A percentile compares a stretch with the other conserved stretches of the same genome.
These are phyloP conservation scores for Penicillium nordicum DNA, from an alignment of 2,329 filamentous ascomycete genomes.

Conservation along the genomic window DNA sequence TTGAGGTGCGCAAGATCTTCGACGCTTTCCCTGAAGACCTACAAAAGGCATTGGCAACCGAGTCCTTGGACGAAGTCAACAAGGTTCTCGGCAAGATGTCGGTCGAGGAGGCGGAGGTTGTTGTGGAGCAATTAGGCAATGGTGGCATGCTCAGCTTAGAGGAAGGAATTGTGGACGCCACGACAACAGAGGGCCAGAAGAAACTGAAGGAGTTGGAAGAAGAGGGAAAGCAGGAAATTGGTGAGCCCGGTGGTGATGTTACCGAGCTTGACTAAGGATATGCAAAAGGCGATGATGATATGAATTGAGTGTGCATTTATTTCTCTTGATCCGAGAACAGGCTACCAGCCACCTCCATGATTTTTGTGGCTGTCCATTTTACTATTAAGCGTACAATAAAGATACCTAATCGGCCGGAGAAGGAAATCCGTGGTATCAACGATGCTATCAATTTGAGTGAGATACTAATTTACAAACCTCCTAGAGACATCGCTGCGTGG, in stretches of 20 bases:
- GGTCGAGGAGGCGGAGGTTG: slow-evolving; percentile 79
- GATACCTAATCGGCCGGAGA: not conserved
- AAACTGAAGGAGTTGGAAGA: slow-evolving; percentile 72
- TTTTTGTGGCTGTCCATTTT: not conserved
- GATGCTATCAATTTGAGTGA: slow-evolving; percentile 23
- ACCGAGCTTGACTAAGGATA: slow-evolving; percentile 33
- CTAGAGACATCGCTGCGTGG: slow-evolving; percentile 22
- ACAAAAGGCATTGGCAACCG: slow-evolving; percentile 77
- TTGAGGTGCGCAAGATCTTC: slow-evolving; percentile 70
- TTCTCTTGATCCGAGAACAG: not conserved
- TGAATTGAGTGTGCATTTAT: slow-evolving; percentile 7
- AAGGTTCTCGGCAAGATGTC: slow-evolving; percentile 84
- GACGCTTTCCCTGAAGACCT: slow-evolving; percentile 79
- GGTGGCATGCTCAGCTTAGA: slow-evolving; percentile 88
- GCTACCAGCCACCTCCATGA: not conserved
- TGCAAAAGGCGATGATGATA: not conserved
- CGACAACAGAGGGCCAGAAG: slow-evolving; percentile 78
- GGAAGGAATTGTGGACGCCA: slow-evolving; percentile 91
- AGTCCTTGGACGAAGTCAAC: slow-evolving; percentile 84
- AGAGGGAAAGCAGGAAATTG: slow-evolving; percentile 46
- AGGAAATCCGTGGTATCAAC: slow-evolving; percentile 22
- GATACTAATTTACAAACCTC: slow-evolving; percentile 27
- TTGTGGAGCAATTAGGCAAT: slow-evolving; percentile 76
- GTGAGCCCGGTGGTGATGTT: slow-evolving; percentile 52
- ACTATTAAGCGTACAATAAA: not conserved